Percentiles rank a stretch among this genome's conserved stretches.
These are phyloP conservation scores for Skeletonema tropicum DNA, from an alignment of 108 stramenopile species.

Conservation along the genomic window DNA sequence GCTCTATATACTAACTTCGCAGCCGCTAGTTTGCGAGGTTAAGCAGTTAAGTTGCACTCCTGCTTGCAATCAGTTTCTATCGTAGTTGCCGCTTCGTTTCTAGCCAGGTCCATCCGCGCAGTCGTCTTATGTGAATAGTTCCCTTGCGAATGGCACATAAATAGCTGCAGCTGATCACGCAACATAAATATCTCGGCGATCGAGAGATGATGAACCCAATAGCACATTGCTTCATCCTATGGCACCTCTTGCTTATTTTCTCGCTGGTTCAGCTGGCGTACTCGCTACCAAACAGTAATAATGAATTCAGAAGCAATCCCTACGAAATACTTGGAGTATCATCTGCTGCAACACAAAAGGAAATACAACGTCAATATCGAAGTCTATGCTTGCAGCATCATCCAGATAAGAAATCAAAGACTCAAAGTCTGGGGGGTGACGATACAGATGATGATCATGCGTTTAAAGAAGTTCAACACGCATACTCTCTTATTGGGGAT, in stretches of 20 bases:
- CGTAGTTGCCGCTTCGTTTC: too few relatives aligned
- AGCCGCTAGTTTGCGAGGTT: too few relatives aligned
- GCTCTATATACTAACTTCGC: too few relatives aligned
- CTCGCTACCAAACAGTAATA: background rate
- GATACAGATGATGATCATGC: slow-evolving; percentile 48
- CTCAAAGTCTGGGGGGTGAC: slow-evolving; percentile 7
- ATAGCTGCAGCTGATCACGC: background rate
- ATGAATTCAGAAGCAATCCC: slow-evolving; percentile 50
- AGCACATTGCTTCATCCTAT: background rate
- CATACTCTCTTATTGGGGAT: slow-evolving; percentile 69
- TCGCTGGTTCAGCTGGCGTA: background rate
- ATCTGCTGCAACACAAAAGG: slow-evolving; percentile 49
- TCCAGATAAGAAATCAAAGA: slow-evolving; percentile 72
- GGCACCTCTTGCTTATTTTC: background rate
- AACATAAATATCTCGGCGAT: background rate
- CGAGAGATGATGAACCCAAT: background rate
- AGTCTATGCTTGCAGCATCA: slow-evolving; percentile 71
- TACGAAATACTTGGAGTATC: slow-evolving; percentile 64
- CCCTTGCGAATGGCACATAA: background rate
- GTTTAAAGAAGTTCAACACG: slow-evolving; percentile 81
- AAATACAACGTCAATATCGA: slow-evolving; percentile 65
- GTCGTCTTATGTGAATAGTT: background rate
- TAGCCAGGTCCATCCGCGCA: background rate
- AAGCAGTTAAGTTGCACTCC: too few relatives aligned
- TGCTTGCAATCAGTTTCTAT: too few relatives aligned